Evolutionary conservation across 352 stramenopile species (phyloP), one percentile per base, ranked within the genome.

Genomic region (Saprolegnia diclina): DNA sequence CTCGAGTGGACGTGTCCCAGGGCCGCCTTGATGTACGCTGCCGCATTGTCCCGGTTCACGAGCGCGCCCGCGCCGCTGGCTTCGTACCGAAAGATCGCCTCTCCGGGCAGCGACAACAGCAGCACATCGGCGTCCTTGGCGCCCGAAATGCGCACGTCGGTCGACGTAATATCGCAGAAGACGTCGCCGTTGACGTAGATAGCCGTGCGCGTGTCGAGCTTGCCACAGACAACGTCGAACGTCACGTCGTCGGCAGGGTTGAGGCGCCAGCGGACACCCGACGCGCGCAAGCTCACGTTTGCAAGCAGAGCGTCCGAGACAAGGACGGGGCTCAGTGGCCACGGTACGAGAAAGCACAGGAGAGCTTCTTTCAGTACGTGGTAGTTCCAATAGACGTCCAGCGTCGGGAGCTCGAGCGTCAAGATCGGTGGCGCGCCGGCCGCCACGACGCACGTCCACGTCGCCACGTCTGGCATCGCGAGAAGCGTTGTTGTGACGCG

Each of bases 321-420:
- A 21, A 19, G 3, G 21, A 65, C 29, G 1, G 26, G 21, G 24
- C 21, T 11, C 13, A 67, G 45, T 22, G 62, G 62, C 26, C 64
- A 26, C 37, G 42, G 40, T 9, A 40, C 62, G 4, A 67, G 9
- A 21, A 57, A 38, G 18, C 50, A 46, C 40, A 18, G 18, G 26
- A 67, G 50, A 9, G 44, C 22, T 19, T 67, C 38, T 48, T 42
- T 22, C 19, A 67, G 19, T 16, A 67, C 26, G 50, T 67, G 62
- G 45, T 67, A 67, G 32, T 67, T 53, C 62, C 62, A 67, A 14
- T 35, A 48, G 3, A 56, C 10, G 11, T 57, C 13, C 64, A 11
- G 45, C 11, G n/a, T n/a, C 13, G 62, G 44, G 5, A 67, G 19
- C 16, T 21, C 37, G 7, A 67, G 9, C 7, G 32, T 53, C 10